These are phyloP conservation scores for Erysimum cheiri DNA, from an alignment of 441 rosid genomes.

Conservation along the genomic window DNA sequence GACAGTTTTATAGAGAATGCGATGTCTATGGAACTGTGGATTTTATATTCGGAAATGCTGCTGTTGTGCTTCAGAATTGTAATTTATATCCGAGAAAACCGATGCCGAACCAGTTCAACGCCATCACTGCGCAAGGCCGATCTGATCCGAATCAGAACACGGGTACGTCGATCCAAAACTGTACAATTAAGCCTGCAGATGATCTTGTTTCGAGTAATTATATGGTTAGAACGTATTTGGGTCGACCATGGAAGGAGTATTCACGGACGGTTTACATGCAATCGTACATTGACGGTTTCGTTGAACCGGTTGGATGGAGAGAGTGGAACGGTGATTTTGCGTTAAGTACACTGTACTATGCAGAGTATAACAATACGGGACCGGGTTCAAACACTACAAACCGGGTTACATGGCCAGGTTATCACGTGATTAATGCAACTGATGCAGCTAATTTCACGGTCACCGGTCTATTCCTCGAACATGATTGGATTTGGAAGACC, in stretches of 20 bases:
- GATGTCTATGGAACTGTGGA: slow-evolving; percentile 81
- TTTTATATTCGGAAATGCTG: slow-evolving; percentile 87
- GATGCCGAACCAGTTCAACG: slow-evolving; percentile 61
- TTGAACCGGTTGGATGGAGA: slow-evolving; percentile 77
- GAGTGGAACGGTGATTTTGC: slow-evolving; percentile 73
- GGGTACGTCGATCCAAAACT: slow-evolving; percentile 73
- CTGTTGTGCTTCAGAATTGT: slow-evolving; percentile 76
- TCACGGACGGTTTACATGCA: slow-evolving; percentile 74
- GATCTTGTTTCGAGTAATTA: slow-evolving; percentile 53
- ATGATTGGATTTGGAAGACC: slow-evolving; percentile 70
- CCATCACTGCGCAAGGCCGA: slow-evolving; percentile 85
- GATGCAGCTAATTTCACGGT: slow-evolving; percentile 68
- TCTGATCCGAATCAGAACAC: slow-evolving; percentile 79
- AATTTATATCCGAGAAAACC: slow-evolving; percentile 71
- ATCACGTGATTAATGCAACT: slow-evolving; percentile 54
- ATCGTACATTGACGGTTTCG: slow-evolving; percentile 52
- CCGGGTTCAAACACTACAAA: slow-evolving; percentile 57
- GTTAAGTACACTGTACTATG: slow-evolving; percentile 62
- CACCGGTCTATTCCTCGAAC: slow-evolving; percentile 29
- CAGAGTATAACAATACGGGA: slow-evolving; percentile 71
- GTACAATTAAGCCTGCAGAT: slow-evolving; percentile 61
- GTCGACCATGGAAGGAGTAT: slow-evolving; percentile 86
- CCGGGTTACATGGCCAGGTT: slow-evolving; percentile 72
- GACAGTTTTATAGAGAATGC: slow-evolving; percentile 81
- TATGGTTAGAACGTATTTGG: slow-evolving; percentile 60